Evolutionary conservation across 306 rosid genomes (phyloP), one percentile per base, ranked within the genome.

Genomic region (Prunus salicina): DNA sequence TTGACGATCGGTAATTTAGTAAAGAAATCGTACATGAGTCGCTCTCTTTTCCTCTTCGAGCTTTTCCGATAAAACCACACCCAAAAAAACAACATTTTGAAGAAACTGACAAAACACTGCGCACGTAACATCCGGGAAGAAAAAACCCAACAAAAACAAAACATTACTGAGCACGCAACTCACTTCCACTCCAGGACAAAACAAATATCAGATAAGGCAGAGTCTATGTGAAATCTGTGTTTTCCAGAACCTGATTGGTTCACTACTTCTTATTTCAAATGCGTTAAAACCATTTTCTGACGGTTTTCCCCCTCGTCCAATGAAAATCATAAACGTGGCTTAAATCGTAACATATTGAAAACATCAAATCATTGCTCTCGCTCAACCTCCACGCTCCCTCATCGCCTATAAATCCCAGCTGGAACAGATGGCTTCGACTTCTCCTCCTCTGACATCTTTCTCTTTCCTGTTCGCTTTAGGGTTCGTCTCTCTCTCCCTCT

Each of bases 401-500:
- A 1, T 24, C 12, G 34, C 19, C 6, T 81, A 65, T 75, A 75
- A 63, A 75, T 46, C 4, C 43, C 2, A 64, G 45, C 62, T 28
- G 20, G 76, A 69, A 25, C 18, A 16, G 27, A 2, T 41, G 28
- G 16, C 60, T 30, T n/a, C 12, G 64, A 32, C 58, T 62, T 22
- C 73, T 76, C 77, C 73, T 73, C 45, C 34, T 43, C 74, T 24
- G 53, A 70, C 84, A 64, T 38, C 62, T 56, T 53, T 27, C 46
- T 28, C 18, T 64, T 51, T 63, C 62, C 80, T 64, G 73, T 82
- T 78, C 76, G 56, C 73, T 43, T 43, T 63, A 66, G 83, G 78
- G 69, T 65, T 80, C 19, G 12, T 74, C 20, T 56, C 32, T 79
- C 53, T 51, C 66, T 34, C 43, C 15, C 24, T 7, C 57, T 47